Evolutionary conservation across 305 asterid species (phyloP).

Genomic region (Galium porrigens): DNA sequence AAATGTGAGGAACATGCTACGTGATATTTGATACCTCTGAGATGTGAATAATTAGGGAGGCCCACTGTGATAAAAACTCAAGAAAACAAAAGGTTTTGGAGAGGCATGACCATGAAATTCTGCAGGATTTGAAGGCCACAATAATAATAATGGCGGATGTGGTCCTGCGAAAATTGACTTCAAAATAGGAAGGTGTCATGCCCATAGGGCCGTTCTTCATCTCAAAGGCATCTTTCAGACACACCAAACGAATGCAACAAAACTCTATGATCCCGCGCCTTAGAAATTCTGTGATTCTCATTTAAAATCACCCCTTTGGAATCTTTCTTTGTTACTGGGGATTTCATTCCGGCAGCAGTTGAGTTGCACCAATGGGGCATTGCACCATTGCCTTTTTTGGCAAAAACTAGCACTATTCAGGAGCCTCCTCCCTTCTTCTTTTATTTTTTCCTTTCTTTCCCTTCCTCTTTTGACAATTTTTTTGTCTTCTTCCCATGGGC

Average conservation of each 20-base stretch:
- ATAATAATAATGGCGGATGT: not conserved
- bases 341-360: not conserved
- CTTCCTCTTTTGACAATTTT: no score
- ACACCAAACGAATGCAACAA: conserved; percentile 16
- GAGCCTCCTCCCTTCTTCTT: no score
- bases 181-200: not conserved
- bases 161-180: not conserved
- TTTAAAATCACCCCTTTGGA: not conserved
- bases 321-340: not conserved
- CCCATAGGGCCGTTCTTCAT: not conserved
- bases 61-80: not conserved
- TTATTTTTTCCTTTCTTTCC: no score
- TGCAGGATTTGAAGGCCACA: not conserved
- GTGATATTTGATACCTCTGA: not conserved
- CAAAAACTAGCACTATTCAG: no score
- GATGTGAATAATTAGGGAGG: not conserved
- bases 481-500: no score
- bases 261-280: not conserved
- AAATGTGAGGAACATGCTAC: conserved; percentile 1
- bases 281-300: not conserved
- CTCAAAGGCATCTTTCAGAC: conserved; percentile 18
- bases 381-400: no score
- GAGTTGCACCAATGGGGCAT: no score
- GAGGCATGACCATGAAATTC: not conserved
- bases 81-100: not conserved